Base-by-base conservation (phyloP, 106 monocot species). In the Amphibolis antarctica region DNA sequence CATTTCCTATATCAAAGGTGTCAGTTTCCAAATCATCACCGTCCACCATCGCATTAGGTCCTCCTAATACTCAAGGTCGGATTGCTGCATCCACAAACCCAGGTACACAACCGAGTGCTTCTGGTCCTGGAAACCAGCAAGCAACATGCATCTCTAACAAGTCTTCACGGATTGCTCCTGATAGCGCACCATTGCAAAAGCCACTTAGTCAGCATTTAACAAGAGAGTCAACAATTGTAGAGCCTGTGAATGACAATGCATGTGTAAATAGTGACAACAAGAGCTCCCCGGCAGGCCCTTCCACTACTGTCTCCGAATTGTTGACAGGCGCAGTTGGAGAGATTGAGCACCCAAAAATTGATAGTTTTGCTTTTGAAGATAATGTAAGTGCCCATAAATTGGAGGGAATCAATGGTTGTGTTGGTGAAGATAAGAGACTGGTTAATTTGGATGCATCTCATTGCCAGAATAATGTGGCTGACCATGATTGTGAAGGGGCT, bases 11-110 rank as follows among this genome's bases (percentile, higher is more conserved):
- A 23, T 62, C 71, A 24, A 22, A 61, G 15, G 42, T 28, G 5
- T 23, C 51, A 18, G 62, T 45, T 51, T 9, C 62, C 36, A 71
- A 71, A 44, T 29, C 62, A 22, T 42, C 27, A 30, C 47, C 69
- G 17, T 27, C 53, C 45, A 22, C 55, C 21, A 44, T 1, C n/a
- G 6, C 28, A 30, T 27, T 44, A 22, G 28, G 9, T 9, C 31
- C 65, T 27, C 25, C 28, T 52, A 26, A 12, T 47, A 12, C 4
- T 63, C 63, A 48, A 18, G 21, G 17, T 0, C 28, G 29, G 29
- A 3, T 30, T 18, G 13, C 25, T 47, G 9, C 63, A 55, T 22
- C 25, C 9, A 4, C 9, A 2, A 10, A 9, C 26, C 26, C 55
- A 10, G n/a, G 10, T 23, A 55, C n/a, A 4, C 55, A 19, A 55